A percentile compares a stretch with the other conserved stretches of the same genome.
phyloP scores from a whole-genome alignment of 345 rosid species.

The Lepidium sativum region DNA sequence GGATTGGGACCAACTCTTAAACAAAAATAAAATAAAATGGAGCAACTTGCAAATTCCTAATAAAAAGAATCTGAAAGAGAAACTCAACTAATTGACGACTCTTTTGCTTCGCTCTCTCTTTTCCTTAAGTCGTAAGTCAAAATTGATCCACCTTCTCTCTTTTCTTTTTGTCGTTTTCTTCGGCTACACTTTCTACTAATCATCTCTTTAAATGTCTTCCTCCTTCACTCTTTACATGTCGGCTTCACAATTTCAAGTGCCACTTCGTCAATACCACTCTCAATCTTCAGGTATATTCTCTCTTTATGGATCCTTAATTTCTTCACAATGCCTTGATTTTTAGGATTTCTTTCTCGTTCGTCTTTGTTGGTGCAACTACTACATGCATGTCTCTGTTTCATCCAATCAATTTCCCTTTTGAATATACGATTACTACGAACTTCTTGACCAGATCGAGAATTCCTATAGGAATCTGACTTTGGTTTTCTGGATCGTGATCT shows the following conservation, averaged over 20 bases:
- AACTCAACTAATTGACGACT: too few species aligned
- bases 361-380: conserved; percentile 13
- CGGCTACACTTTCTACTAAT: neutral
- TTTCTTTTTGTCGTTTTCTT: neutral
- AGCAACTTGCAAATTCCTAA: too few species aligned
- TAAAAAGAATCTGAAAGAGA: too few species aligned
- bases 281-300: conserved; percentile 12
- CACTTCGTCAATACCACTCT: neutral
- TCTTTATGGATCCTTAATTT: neutral
- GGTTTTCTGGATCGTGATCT: neutral
- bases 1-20: too few species aligned
- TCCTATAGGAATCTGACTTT: neutral
- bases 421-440: neutral
- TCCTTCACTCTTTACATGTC: neutral
- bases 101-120: too few species aligned
- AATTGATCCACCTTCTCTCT: neutral
- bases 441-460: neutral
- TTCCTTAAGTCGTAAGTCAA: conserved; percentile 11
- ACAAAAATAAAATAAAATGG: too few species aligned
- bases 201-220: neutral
- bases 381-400: conserved; percentile 5
- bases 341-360: neutral
- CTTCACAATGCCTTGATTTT: neutral
- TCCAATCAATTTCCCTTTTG: neutral
- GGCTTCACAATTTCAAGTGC: neutral